These are phyloP conservation scores for Cryptococcus maquisensis DNA, from an alignment of 1,284 basidiomycete genomes.

Conservation along the genomic window DNA sequence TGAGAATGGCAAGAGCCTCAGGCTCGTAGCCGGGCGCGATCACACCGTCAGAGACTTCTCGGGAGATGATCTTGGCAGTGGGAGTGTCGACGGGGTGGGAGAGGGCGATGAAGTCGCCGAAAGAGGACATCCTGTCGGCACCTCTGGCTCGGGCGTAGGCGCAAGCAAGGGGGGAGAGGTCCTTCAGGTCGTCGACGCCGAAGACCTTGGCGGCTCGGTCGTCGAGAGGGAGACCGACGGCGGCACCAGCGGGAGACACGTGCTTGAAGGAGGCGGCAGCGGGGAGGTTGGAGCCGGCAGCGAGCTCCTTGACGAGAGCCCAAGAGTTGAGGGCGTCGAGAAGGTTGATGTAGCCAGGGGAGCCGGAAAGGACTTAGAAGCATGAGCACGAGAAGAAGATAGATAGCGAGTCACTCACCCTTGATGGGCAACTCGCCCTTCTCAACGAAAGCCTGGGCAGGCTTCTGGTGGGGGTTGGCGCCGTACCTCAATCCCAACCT, in stretches of 20 bases:
- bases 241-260: conserved; percentile 95
- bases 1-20: conserved; percentile 84
- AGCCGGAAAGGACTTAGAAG: conserved; percentile 73
- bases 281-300: conserved; percentile 72
- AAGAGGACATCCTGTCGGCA: conserved; percentile 98
- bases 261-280: conserved; percentile 99
- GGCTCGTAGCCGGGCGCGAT: conserved; percentile 89
- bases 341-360: conserved; percentile 99
- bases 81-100: conserved; percentile 88
- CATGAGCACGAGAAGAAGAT: too few species aligned
- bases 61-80: conserved; percentile 92
- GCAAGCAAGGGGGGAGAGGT: conserved; percentile 79
- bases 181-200: conserved; percentile 89
- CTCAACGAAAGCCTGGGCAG: conserved; percentile 92
- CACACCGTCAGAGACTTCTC: conserved; percentile 97
- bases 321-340: conserved; percentile 97
- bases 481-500: conserved; percentile 88
- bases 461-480: conserved; percentile 98
- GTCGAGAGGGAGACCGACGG: conserved; percentile 79
- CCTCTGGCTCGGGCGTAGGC: conserved; percentile 96
- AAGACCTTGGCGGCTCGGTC: conserved; percentile 90
- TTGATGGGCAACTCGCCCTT: conserved; percentile 90
- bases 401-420: conserved; percentile 54
- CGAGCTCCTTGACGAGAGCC: conserved; percentile 91
- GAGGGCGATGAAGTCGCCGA: conserved; percentile 97